phyloP scores from a whole-genome alignment of 805 yeast species.

The Metschnikowia baotianmanensis region DNA sequence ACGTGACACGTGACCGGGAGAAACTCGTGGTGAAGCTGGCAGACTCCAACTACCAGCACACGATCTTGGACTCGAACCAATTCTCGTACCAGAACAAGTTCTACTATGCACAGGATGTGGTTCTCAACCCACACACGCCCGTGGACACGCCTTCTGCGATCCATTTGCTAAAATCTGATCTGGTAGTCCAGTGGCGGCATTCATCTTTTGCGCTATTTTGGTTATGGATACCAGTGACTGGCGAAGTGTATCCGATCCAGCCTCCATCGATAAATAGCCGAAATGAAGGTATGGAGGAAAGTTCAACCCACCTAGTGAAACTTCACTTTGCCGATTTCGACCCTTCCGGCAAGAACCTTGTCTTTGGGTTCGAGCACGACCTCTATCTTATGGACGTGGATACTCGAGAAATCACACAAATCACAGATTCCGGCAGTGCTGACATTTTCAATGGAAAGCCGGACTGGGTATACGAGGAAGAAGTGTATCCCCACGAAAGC shows the following conservation, averaged over 20 bases:
- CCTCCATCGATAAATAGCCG: too few species aligned
- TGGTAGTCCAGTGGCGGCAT: conserved; percentile 42
- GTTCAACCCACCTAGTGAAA: conserved; percentile 19
- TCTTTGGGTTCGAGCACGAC: conserved; percentile 57
- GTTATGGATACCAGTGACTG: conserved; percentile 29
- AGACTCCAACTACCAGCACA: conserved; percentile 26
- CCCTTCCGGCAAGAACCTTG: conserved; percentile 53
- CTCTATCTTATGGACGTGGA: conserved; percentile 46
- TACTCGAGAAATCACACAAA: conserved; percentile 22
- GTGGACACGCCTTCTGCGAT: conserved; percentile 42
- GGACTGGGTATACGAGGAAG: conserved; percentile 87
- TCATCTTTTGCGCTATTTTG: conserved; percentile 38
- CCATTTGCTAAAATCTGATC: conserved; percentile 57
- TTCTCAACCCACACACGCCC: conserved; percentile 39
- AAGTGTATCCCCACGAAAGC: conserved; percentile 55
- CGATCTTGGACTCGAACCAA: conserved; percentile 27
- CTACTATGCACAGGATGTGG: conserved; percentile 29
- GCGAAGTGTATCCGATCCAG: conserved; percentile 33
- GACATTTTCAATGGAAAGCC: conserved; percentile 65
- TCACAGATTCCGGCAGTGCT: conserved; percentile 52
- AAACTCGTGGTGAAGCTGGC: conserved; percentile 25
- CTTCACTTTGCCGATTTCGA: conserved; percentile 53
- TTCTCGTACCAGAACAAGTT: conserved; percentile 45
- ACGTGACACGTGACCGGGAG: conserved; percentile 19
- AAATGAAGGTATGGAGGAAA: too few species aligned